These are phyloP conservation scores for Myxozyma vanderwaltii DNA, from an alignment of 805 yeast species.

Conservation along the genomic window DNA sequence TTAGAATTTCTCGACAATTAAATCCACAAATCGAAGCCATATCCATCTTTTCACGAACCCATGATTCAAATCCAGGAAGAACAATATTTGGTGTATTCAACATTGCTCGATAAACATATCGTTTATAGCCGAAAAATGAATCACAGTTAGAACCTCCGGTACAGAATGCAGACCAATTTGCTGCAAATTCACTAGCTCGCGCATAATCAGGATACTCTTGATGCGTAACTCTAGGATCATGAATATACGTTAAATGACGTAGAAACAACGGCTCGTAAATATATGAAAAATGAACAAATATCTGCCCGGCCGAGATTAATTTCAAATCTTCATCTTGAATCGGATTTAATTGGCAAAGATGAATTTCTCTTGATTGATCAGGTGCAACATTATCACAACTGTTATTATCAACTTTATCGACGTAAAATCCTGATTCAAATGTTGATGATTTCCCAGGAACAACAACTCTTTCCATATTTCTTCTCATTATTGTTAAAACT, in stretches of 20 bases:
- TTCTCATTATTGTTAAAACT: constrained; percentile 16
- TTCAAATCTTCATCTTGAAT: neutral
- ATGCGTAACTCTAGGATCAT: neutral
- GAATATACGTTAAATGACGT: neutral
- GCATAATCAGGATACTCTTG: neutral
- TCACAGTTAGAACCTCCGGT: neutral
- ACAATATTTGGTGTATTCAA: neutral
- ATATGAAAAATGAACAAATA: neutral
- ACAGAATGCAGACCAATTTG: constrained; percentile 1
- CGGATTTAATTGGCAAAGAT: neutral
- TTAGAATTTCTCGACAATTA: neutral
- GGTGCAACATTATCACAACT: neutral
- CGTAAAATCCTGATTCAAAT: neutral
- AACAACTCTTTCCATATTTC: constrained; percentile 20
- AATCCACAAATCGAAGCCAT: neutral
- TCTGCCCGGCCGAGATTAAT: constrained; percentile 4
- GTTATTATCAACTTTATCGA: neutral
- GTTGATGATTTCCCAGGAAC: neutral
- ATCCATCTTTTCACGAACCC: neutral
- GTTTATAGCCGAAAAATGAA: constrained; percentile 2
- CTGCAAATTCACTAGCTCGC: neutral
- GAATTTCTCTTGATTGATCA: neutral
- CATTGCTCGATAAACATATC: constrained; percentile 2
- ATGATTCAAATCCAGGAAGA: neutral
- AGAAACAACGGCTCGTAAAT: neutral